Conservation (phyloP, 208 protist species). For the Strigomonas culicis region DNA sequence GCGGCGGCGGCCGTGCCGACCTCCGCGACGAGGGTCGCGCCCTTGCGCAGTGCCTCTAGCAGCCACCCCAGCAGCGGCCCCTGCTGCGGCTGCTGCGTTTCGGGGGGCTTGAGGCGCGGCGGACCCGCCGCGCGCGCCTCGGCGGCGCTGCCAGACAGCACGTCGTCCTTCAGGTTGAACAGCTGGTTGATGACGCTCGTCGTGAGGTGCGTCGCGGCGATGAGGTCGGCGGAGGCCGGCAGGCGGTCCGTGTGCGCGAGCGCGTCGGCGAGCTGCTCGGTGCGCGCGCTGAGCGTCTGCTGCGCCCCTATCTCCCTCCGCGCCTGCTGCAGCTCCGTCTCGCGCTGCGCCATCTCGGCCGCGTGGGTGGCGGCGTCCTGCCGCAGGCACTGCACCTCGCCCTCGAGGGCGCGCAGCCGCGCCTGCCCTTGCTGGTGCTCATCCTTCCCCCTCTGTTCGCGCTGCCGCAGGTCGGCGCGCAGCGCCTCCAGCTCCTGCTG, state of each 20-base stretch:
- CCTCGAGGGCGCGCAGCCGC: slow-evolving; percentile 14
- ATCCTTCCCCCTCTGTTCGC: slow-evolving; percentile 14
- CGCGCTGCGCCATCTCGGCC: slow-evolving; percentile 12
- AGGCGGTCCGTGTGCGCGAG: background rate
- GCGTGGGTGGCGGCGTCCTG: slow-evolving; percentile 12
- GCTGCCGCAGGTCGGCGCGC: background rate
- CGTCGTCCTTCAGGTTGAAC: slow-evolving; percentile 7
- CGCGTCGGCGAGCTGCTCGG: background rate
- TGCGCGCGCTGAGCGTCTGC: background rate
- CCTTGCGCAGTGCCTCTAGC: slow-evolving; percentile 10
- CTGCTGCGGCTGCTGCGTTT: slow-evolving; percentile 2
- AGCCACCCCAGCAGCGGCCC: slow-evolving; percentile 2
- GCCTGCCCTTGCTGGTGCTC: slow-evolving; percentile 16
- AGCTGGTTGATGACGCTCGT: slow-evolving; percentile 10
- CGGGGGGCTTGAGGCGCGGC: background rate
- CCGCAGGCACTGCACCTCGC: background rate
- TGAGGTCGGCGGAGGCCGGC: slow-evolving; percentile 5
- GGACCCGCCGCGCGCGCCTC: slow-evolving; percentile 7
- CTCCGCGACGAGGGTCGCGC: slow-evolving; percentile 8
- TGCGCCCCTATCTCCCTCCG: slow-evolving; percentile 11
- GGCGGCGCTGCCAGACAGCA: slow-evolving; percentile 15
- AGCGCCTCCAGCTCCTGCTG: slow-evolving; percentile 15
- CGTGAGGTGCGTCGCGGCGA: slow-evolving; percentile 6
- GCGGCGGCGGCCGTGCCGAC: background rate
- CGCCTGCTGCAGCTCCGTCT: slow-evolving; percentile 21